These are phyloP conservation scores for Echites panduratus DNA, from an alignment of 257 asterid genomes.

Conservation along the genomic window DNA sequence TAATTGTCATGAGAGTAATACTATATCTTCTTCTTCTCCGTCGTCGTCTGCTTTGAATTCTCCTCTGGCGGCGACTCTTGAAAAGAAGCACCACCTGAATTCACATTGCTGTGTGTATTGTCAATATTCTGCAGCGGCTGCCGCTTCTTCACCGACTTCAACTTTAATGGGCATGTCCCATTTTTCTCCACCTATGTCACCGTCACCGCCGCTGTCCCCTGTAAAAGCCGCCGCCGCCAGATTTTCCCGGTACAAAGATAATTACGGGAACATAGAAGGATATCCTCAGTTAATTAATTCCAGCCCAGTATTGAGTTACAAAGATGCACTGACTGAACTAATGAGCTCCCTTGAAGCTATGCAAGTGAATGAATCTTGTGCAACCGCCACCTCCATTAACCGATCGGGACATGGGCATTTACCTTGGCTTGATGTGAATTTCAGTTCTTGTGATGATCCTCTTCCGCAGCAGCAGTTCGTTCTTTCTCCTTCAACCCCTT, in stretches of 20 bases:
- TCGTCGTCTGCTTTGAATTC: neutral
- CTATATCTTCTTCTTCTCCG: neutral
- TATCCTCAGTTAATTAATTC: conserved; percentile 12
- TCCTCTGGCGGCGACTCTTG: conserved; percentile 3
- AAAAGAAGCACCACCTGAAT: conserved; percentile 15
- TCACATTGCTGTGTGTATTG: conserved; percentile 56
- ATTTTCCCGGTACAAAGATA: conserved; percentile 20
- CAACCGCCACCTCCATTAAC: neutral
- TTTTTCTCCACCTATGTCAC: conserved; percentile 40
- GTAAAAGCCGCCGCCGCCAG: conserved; percentile 27
- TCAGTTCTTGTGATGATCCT: conserved; percentile 33
- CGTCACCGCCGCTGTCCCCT: conserved; percentile 63
- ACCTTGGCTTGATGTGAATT: conserved; percentile 53
- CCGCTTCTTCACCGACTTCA: conserved; percentile 50
- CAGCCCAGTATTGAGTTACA: conserved; percentile 21
- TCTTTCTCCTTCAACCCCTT: conserved; percentile 57
- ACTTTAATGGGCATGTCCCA: conserved; percentile 52
- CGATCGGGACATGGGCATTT: conserved; percentile 8
- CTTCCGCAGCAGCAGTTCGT: conserved; percentile 51
- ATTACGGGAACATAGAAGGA: conserved; percentile 16
- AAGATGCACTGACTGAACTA: conserved; percentile 50
- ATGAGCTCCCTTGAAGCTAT: conserved; percentile 63
- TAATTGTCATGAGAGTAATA: conserved; percentile 13
- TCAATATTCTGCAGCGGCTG: conserved; percentile 33
- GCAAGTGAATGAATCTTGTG: conserved; percentile 24